Conservation (phyloP, 164 flowering plant genomes). For the Taxillus chinensis region DNA sequence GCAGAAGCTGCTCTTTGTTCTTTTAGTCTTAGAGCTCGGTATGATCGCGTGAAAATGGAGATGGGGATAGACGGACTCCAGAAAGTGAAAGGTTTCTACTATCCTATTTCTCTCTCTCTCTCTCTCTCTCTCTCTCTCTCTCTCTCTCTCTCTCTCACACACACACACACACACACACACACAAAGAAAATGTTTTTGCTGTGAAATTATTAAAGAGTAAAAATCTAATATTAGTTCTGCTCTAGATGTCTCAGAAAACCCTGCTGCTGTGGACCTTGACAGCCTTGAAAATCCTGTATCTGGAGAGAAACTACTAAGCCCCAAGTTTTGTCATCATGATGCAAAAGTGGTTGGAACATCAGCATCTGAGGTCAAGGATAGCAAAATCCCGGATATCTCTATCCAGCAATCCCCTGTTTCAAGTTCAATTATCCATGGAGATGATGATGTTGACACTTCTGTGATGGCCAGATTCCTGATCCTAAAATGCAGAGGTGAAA, state of each 20-base stretch:
- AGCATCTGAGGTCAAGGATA: constrained; percentile 8
- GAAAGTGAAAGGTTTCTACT: constrained; percentile 23
- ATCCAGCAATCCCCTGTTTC: constrained; percentile 12
- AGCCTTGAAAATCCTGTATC: constrained; percentile 10
- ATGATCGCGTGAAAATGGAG: constrained; percentile 36
- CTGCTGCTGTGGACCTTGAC: neutral
- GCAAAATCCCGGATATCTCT: neutral
- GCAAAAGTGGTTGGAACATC: constrained; percentile 4
- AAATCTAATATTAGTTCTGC: too few relatives aligned
- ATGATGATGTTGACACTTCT: constrained; percentile 28
- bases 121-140: too few relatives aligned
- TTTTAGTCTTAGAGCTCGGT: constrained; percentile 46
- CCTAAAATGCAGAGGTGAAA: constrained; percentile 30
- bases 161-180: too few relatives aligned
- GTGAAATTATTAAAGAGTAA: too few relatives aligned
- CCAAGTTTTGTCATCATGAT: constrained; percentile 5
- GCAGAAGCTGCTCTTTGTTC: constrained; percentile 84
- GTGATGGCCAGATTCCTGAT: constrained; percentile 35
- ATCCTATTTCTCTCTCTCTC: too few relatives aligned
- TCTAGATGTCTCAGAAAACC: too few relatives aligned
- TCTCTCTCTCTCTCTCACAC: too few relatives aligned
- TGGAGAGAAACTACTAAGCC: constrained; percentile 2
- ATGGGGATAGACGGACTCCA: constrained; percentile 27
- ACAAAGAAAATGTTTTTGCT: too few relatives aligned
- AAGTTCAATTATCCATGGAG: neutral